Evolutionary conservation across 2,329 filamentous ascomycete species (phyloP).

Genomic region (Xylariales sp.): DNA sequence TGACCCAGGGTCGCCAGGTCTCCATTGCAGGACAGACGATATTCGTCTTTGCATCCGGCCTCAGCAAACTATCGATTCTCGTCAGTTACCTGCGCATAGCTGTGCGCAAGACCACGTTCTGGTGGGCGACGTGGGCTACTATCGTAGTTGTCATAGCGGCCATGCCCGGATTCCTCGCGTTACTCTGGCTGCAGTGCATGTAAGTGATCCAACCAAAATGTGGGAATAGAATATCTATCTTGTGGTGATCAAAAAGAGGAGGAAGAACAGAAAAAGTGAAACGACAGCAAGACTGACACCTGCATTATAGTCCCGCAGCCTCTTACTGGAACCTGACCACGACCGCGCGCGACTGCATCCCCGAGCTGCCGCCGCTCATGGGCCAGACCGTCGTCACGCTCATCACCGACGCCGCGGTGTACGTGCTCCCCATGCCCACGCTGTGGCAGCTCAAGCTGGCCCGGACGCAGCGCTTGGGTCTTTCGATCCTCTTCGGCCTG

Average conservation of each 20-base stretch:
- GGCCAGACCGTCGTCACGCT: constrained; percentile 27
- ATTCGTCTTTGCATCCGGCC: constrained; percentile 31
- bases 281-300: neutral
- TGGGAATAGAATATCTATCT: too few relatives aligned
- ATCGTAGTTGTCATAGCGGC: constrained; percentile 22
- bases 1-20: constrained; percentile 27
- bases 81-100: constrained; percentile 35
- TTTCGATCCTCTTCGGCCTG: constrained; percentile 31
- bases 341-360: constrained; percentile 18
- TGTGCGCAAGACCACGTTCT: constrained; percentile 25
- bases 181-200: constrained; percentile 33
- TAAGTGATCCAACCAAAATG: too few relatives aligned
- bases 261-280: too few relatives aligned
- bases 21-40: constrained; percentile 35
- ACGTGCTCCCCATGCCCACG: constrained; percentile 30
- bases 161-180: constrained; percentile 26
- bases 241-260: too few relatives aligned
- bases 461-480: constrained; percentile 25
- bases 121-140: constrained; percentile 22
- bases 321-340: constrained; percentile 22
- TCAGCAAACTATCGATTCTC: constrained; percentile 36
- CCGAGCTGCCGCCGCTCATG: constrained; percentile 21
- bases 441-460: constrained; percentile 27
- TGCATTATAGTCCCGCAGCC: constrained; percentile 11
- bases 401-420: constrained; percentile 29